These are phyloP conservation scores for Chaetomium cochliodes DNA, from an alignment of 495 filamentous ascomycete species.

Conservation along the genomic window DNA sequence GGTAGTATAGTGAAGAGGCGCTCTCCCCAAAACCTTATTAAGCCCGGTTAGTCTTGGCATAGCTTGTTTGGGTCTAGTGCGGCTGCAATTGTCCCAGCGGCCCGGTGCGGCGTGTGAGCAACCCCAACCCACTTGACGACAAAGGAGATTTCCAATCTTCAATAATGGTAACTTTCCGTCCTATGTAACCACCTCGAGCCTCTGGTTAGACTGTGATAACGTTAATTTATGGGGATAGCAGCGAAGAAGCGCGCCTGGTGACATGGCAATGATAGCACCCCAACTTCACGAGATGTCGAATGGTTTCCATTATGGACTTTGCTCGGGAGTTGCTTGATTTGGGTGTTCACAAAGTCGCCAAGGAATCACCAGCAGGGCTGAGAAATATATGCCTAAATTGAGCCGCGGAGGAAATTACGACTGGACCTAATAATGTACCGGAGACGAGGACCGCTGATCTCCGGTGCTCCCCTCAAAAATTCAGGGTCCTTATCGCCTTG, in stretches of 20 bases:
- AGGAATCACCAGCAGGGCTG: not conserved
- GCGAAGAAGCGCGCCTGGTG: not conserved
- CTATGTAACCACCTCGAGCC: not conserved
- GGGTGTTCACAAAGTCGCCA: not conserved
- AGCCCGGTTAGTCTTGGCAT: not conserved
- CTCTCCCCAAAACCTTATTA: no score
- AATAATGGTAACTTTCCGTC: constrained; percentile 21
- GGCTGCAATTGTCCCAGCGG: not conserved
- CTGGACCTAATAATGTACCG: no score
- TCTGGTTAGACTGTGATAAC: not conserved
- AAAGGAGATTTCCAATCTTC: constrained; percentile 1
- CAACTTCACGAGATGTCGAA: not conserved
- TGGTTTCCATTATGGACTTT: not conserved
- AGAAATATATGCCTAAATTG: no score
- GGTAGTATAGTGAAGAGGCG: no score
- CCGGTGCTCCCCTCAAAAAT: not conserved
- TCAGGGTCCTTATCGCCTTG: not conserved
- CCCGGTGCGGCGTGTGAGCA: not conserved
- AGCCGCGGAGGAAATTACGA: no score
- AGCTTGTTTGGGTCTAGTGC: not conserved
- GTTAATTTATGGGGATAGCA: not conserved
- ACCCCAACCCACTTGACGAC: not conserved
- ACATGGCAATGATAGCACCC: no score
- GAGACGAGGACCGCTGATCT: no score
- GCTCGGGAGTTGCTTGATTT: not conserved